Conservation (phyloP, 805 yeast species). For the Starmerella sp. region DNA sequence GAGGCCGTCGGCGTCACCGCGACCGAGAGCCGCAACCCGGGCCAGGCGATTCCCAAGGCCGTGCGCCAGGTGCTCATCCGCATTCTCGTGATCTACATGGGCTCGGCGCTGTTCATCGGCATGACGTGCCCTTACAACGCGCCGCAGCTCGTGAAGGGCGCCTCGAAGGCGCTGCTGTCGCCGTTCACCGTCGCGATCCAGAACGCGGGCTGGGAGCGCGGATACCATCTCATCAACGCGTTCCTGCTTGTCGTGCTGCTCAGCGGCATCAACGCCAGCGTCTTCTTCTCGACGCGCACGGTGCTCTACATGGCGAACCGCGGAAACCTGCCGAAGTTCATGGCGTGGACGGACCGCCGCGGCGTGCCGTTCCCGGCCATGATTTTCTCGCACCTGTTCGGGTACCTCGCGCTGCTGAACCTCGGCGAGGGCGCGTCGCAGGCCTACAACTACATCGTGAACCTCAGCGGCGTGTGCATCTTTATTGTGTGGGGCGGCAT, state of each 20-base stretch:
- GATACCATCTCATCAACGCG: constrained; percentile 47
- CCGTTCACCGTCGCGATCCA: constrained; percentile 41
- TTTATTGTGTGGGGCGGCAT: constrained; percentile 59
- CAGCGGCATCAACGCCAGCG: constrained; percentile 58
- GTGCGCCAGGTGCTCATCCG: constrained; percentile 48
- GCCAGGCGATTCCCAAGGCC: constrained; percentile 49
- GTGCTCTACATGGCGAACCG: constrained; percentile 52
- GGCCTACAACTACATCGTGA: constrained; percentile 51
- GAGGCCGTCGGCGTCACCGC: constrained; percentile 56
- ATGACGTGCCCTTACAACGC: constrained; percentile 49
- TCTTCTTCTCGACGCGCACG: constrained; percentile 59
- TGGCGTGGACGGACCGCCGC: constrained; percentile 40
- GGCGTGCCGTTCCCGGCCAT: constrained; percentile 61
- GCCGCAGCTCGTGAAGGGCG: constrained; percentile 32
- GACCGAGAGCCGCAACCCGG: constrained; percentile 52
- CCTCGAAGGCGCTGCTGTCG: constrained; percentile 39
- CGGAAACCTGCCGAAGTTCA: constrained; percentile 47
- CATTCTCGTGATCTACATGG: constrained; percentile 45
- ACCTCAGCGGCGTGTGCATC: constrained; percentile 54
- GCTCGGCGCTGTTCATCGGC: constrained; percentile 48
- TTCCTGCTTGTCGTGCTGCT: constrained; percentile 52
- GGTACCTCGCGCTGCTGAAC: constrained; percentile 44
- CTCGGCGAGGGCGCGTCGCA: constrained; percentile 47
- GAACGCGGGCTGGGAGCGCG: constrained; percentile 43
- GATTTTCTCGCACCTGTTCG: constrained; percentile 40